Base-by-base conservation (phyloP, 1,284 basidiomycete species). In the Ceratobasidium sp. region DNA sequence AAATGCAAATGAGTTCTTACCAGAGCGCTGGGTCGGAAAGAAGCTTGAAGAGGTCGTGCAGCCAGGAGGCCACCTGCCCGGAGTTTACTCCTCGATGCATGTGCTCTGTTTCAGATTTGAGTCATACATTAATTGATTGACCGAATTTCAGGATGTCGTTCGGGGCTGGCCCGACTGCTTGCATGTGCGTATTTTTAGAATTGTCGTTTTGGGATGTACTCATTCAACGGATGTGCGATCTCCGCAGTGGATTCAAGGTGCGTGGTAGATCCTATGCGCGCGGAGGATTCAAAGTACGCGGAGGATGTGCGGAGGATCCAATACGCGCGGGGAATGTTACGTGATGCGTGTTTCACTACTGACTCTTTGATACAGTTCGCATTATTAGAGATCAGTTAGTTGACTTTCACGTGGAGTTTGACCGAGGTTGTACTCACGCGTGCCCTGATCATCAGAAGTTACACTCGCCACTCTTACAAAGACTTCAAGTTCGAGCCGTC, bases 21-120 rank as follows among this genome's bases (percentile, higher is more conserved):
- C 62, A 23, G 62, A 64, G 21, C 46, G 62, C 5, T 64, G 62
- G 62, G 28, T 64, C 8, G 62, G 62, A 32, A 49, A 41, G 16
- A 64, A 38, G 7, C 35, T 64, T n/a, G 62, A 64, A 23, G 55
- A 58, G 16, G 35, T 58, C 7, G 18, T 26, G 2, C 28, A 58
- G 35, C 55, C 32, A 8, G 47, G 46, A 16, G 62, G 30, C 6
- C 46, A 35, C 8, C 26, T 49, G 16, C 62, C 62, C 7, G 62
- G 62, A 21, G 35, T 49, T 52, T 64, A 64, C 21, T 64, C 62
- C 11, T 30, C 46, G 13, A 64, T 52, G 62, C 32, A 32, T 16
- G 52, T 32, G 13, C 13, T 32, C 52, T 9, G 11, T 16, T 55
- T 18, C 11, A 38, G 28, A 18, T 28, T 32, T 49, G 21, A 64